A percentile compares a stretch with the other conserved stretches of the same genome.
These are phyloP conservation scores for Saccharomycopsis malanga DNA, from an alignment of 805 yeast genomes.

Conservation along the genomic window DNA sequence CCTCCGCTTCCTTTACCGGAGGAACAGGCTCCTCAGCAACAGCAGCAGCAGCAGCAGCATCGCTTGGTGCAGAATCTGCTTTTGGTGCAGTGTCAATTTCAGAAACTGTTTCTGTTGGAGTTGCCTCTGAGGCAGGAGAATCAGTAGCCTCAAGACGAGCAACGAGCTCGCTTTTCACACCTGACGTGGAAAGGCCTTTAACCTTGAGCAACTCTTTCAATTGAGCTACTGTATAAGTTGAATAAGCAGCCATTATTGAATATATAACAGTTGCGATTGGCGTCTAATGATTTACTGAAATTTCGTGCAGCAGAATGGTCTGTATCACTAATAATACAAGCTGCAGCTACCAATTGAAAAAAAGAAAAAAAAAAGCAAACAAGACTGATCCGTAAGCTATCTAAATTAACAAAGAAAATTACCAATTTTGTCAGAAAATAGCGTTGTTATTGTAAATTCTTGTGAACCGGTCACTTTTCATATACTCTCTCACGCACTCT, in stretches of 20 bases:
- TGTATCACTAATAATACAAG: too few relatives aligned
- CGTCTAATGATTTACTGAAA: too few relatives aligned
- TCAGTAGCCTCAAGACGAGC: constrained; percentile 59
- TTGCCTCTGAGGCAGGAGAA: constrained; percentile 25
- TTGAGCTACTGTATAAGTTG: constrained; percentile 74
- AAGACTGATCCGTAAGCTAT: too few relatives aligned
- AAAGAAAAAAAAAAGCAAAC: too few relatives aligned
- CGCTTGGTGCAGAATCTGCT: constrained; percentile 14
- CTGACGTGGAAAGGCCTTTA: constrained; percentile 60
- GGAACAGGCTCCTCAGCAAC: constrained; percentile 23
- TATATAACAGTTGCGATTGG: too few relatives aligned
- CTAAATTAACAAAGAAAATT: too few relatives aligned
- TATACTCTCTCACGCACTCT: too few relatives aligned
- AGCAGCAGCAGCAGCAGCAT: constrained; percentile 20
- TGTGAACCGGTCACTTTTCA: too few relatives aligned
- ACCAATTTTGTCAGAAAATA: too few relatives aligned
- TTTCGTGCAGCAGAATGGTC: too few relatives aligned
- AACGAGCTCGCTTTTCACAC: constrained; percentile 75
- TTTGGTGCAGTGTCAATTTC: constrained; percentile 20
- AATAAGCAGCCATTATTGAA: constrained; percentile 51
- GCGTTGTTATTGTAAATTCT: too few relatives aligned
- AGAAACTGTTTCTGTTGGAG: constrained; percentile 15
- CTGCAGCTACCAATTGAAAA: too few relatives aligned
- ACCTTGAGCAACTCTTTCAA: constrained; percentile 68
- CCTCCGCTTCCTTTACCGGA: constrained; percentile 20